Conservation (phyloP, 495 filamentous ascomycete species). For the Penicillium psychrofluorescens region DNA sequence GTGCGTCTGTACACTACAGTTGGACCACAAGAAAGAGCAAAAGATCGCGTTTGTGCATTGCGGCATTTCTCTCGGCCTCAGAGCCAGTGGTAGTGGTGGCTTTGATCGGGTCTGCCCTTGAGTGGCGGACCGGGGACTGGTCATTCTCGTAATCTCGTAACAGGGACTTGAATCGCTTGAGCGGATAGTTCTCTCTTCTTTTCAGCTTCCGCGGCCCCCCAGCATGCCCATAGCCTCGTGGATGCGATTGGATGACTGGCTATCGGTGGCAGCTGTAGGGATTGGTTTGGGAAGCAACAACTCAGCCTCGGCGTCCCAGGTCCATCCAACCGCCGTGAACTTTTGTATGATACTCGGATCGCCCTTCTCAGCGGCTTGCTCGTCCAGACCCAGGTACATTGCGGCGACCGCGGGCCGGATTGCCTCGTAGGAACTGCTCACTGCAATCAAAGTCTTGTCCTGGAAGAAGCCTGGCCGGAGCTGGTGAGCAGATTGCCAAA, state of each 20-base stretch:
- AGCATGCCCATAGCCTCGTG: conserved; percentile 29
- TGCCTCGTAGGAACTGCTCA: conserved; percentile 42
- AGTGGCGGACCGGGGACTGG: neutral
- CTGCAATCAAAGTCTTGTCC: conserved; percentile 37
- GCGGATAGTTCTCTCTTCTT: neutral
- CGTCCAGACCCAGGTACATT: conserved; percentile 38
- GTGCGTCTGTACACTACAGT: conserved; percentile 41
- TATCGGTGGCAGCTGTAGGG: conserved; percentile 17
- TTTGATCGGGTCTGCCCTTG: neutral
- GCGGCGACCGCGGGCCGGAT: conserved; percentile 40
- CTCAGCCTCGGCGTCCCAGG: conserved; percentile 31
- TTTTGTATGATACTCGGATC: conserved; percentile 28
- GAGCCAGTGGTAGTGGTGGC: conserved; percentile 1
- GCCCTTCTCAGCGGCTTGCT: conserved; percentile 18
- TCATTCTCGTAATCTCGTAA: too few species aligned
- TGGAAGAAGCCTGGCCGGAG: conserved; percentile 30
- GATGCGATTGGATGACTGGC: conserved; percentile 17
- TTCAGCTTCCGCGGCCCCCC: conserved; percentile 18
- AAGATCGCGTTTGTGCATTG: conserved; percentile 35
- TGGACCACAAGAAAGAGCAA: conserved; percentile 40
- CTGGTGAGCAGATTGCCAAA: neutral
- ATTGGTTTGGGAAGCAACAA: conserved; percentile 34
- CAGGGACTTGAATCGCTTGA: neutral
- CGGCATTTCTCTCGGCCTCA: conserved; percentile 12
- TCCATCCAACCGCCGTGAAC: conserved; percentile 39